Evolutionary conservation across 441 rosid species (phyloP), one percentile per base, ranked within the genome.

Genomic region (Euphorbia corollata): DNA sequence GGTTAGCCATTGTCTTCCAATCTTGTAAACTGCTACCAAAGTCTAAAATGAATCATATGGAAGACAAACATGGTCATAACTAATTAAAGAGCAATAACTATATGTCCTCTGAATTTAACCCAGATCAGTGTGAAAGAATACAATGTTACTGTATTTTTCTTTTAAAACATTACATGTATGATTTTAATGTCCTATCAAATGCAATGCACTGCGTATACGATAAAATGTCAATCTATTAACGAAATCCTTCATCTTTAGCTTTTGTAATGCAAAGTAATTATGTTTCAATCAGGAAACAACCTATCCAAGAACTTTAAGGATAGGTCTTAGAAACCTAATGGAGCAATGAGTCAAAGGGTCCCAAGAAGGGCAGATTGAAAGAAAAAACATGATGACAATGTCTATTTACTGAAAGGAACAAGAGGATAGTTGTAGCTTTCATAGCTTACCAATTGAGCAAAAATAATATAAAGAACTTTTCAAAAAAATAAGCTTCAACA

Each of bases 11-110:
- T 66, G 78, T 76, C 80, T 68, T 86, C 98, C 96, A 92, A 71
- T 92, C 96, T 60, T 85, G 80, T 71, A 90, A 83, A 72, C 96
- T 92, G 64, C 72, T 73, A 47, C 48, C 74, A 73, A 61, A 68
- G 54, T 61, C 56, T 54, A 36, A 22, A 51, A 67, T 76, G 22
- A 69, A 65, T 69, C 50, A 61, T 16, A 19, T 23, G 43, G 60
- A 11, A 41, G 50, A 39, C 22, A 32, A 61, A 32, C 53, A 58
- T 48, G 11, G 10, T 24, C 13, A 48, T 41, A 7, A 58, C 56
- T 41, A 22, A 57, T 51, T 12, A 59, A 69, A 58, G 71, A 22
- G 43, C 27, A 27, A 19, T 27, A 23, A 11, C 24, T 30, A 22
- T 41, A 24, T 56, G 19, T 22, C 20, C 15, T 23, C 19, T 32